Evolutionary conservation across 2,329 filamentous ascomycete genomes (phyloP), one percentile per base, ranked within the genome.

Genomic region (Bretziella fagacearum): DNA sequence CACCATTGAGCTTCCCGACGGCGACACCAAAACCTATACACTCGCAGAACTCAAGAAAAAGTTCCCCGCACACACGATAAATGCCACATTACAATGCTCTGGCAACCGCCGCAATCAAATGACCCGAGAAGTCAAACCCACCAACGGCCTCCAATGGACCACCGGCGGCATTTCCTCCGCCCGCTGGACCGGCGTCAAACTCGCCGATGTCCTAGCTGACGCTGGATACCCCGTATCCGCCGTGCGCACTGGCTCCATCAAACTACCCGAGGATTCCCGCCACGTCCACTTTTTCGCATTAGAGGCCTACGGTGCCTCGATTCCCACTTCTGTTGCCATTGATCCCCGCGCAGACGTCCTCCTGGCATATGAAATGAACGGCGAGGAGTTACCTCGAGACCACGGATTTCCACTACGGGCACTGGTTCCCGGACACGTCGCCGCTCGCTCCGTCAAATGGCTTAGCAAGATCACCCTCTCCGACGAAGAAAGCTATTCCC

Each of bases 381-480:
- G 73, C 43, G 57, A 69, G 49, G 65, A 73, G 0, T 62, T 83
- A 1, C 75, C 77, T 0, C 68, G 67, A 1, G 77, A 81, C 50
- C 79, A 83, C 54, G 79, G 79, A 0, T 81, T 69, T 53, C 79
- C 79, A 0, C 59, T 81, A 11, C 66, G 77, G 1, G 69, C 70
- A 0, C 63, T 81, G 2, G 73, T 81, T 0, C 75, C 78, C 0
- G 79, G 79, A 0, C 70, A 75, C 44, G 77, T 81, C 2, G 79
- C 77, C 1, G 79, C 77, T 1, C 67, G 78, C 1, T 77, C 72
- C 4, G 77, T 81, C 53, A 83, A 83, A 56, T 83, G 78, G 79
- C 62, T 83, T 2, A 74, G 68, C 51, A 70, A 71, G 37, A 75
- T 83, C 46, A 68, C 72, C 0, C 64, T 82, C 1, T 73, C 74